Evolutionary conservation across 768 basidiomycete species (phyloP).

Genomic region (Thelephora ganbajun): DNA sequence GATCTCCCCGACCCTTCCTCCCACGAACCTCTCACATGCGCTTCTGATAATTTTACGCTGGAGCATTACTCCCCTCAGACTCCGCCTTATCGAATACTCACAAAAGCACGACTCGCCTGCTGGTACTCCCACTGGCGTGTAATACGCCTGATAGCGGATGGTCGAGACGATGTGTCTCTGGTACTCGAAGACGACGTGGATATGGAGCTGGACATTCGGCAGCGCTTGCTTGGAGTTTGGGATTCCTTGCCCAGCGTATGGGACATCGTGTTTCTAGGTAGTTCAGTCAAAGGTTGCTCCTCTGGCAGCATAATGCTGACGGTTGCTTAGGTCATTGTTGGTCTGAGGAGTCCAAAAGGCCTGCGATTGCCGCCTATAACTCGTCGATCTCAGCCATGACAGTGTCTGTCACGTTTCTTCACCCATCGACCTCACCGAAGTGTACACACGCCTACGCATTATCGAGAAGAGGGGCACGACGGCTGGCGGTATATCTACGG

Average conservation of each 20-base stretch:
- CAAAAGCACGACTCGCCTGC: slow-evolving; percentile 48
- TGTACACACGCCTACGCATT: slow-evolving; percentile 67
- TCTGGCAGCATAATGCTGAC: slow-evolving; percentile 1
- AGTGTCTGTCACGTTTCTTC: slow-evolving; percentile 21
- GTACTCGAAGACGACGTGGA: slow-evolving; percentile 75
- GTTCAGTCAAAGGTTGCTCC: slow-evolving; percentile 7
- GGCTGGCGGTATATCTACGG: slow-evolving; percentile 43
- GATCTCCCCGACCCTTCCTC: background rate
- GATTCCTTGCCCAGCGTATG: slow-evolving; percentile 38
- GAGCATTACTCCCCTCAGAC: slow-evolving; percentile 19
- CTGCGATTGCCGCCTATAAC: slow-evolving; percentile 18
- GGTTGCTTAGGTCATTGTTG: slow-evolving; percentile 56
- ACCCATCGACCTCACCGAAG: slow-evolving; percentile 47
- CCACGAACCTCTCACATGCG: slow-evolving; percentile 25
- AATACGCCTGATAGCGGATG: slow-evolving; percentile 28
- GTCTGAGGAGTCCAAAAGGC: slow-evolving; percentile 48
- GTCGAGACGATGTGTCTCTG: slow-evolving; percentile 25
- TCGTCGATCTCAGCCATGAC: background rate
- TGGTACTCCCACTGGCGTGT: slow-evolving; percentile 55
- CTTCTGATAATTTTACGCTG: slow-evolving; percentile 12
- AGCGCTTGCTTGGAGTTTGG: slow-evolving; percentile 33
- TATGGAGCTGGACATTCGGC: slow-evolving; percentile 49
- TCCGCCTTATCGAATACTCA: slow-evolving; percentile 37
- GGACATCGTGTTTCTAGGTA: slow-evolving; percentile 67
- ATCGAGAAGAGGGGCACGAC: slow-evolving; percentile 42